Base-by-base conservation (phyloP, 495 filamentous ascomycete genomes). In the Aspergillus bridgeri region DNA sequence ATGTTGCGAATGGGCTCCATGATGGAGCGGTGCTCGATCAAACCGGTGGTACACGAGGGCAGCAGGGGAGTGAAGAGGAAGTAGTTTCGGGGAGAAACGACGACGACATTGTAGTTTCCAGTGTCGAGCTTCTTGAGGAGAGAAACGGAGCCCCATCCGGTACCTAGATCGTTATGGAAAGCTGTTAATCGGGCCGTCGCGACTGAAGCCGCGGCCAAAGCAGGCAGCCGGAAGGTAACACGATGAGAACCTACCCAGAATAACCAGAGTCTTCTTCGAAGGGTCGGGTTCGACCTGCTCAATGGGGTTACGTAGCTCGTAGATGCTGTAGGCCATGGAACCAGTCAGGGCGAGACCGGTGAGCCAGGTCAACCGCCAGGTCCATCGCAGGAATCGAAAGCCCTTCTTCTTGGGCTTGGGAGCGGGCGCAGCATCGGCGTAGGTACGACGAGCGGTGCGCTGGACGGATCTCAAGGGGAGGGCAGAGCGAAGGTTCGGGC, bases 11-110 rank as follows among this genome's bases (percentile, higher is more conserved):
- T 84, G 24, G 94, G 94, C 80, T 99, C 94, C 92, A 99, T 98
- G 73, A 99, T 98, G 60, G 91, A 96, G 68, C 95, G 90, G 79
- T 97, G 95, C 79, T 99, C 95, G 68, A 99, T 93, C 63, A 89
- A 87, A 71, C 95, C 94, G 51, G 91, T 96, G 22, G 94, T 97
- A 76, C 95, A 98, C 69, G 91, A 96, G 52, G 94, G 94, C 44
- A 99, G 83, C 47, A 99, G 84, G 44, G 94, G 94, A 18, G 95
- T 99, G 83, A 98, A 99, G 57, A 99, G 88, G 86, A 99, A 99
- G 83, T 94, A 99, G 77, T 98, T 98, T 64, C 94, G 90, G 54
- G 94, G 94, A 44, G 93, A 97, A 51, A 83, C 88, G 63, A 98
- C 90, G 74, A 96, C 74, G 69, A 98, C 94, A 76, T 98, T 98